Base-by-base conservation (phyloP, 192 early-diverging fungal genomes). In the Mortierella hygrophila region DNA sequence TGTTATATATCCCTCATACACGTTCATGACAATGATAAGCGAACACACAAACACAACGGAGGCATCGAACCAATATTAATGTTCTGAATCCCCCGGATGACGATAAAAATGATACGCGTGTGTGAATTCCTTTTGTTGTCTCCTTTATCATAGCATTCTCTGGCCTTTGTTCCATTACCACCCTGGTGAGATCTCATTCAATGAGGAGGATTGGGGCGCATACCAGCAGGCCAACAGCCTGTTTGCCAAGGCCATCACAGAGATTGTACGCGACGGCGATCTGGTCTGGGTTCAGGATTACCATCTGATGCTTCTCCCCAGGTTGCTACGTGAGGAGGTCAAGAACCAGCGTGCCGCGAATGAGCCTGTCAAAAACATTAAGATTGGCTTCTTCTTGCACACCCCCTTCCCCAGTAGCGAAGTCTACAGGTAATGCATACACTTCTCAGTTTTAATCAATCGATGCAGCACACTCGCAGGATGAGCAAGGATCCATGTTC, bases 91-190 rank as follows among this genome's bases (percentile, higher is more conserved):
- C 68, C 0, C 20, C 32, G 68, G 68, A 40, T 68, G 21, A n/a
- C 3, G 41, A 42, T 21, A 70, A 38, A 41, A 41, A 72, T 72
- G 38, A n/a, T n/a, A 42, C 23, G 35, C 42, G 42, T 75, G 63
- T 15, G 35, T 75, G 8, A 40, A 13, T 35, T 70, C 46, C 40
- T 72, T 9, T 11, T 16, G 15, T 70, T 54, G 10, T 37, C 16
- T 38, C 26, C 40, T 70, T 70, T 29, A 44, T 29, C 4, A 47
- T 87, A 97, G 96, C 82, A 98, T 99, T 75, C 94, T 99, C 54
- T 99, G 98, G 99, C 99, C 99, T 8, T 90, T 99, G 70, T 99
- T 99, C 91, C 99, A 99, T 89, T 99, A 99, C 89, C 97, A 99
- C 82, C 97, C 98, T 15, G 97, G 98, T 68, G 99, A 99, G 90